Conservation (phyloP, 2,329 filamentous ascomycete species). For the Lasiodiplodia sp. region DNA sequence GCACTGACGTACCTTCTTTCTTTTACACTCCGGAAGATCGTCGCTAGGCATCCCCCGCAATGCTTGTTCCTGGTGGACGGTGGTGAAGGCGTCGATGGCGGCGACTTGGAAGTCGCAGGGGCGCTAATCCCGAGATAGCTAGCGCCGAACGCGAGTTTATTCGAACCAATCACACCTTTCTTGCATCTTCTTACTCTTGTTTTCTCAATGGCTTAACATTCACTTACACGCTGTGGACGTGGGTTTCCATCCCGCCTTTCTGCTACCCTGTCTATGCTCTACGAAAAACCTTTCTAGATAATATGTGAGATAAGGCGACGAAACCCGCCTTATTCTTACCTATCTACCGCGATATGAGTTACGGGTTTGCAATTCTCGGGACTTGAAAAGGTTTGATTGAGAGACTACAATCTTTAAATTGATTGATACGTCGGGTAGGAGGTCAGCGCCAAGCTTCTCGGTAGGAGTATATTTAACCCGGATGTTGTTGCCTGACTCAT, state of each 20-base stretch:
- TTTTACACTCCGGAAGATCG: neutral
- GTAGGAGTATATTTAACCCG: conserved; percentile 9
- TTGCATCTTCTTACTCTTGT: neutral
- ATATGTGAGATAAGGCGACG: no score
- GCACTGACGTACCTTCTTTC: neutral
- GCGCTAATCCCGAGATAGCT: neutral
- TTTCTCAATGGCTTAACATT: neutral
- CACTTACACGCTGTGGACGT: no score
- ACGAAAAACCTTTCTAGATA: no score
- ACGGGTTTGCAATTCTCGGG: no score
- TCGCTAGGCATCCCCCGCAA: neutral
- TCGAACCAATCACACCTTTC: neutral
- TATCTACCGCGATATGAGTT: no score
- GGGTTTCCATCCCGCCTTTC: no score
- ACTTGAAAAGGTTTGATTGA: no score
- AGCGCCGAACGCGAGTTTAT: neutral
- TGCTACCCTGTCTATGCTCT: no score
- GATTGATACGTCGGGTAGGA: neutral
- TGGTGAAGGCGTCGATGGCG: neutral
- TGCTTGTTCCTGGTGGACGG: neutral
- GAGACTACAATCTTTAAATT: no score
- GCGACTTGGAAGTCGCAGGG: no score
- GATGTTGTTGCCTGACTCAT: conserved; percentile 7
- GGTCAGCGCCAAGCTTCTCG: neutral
- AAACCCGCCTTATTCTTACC: no score